Percentiles rank a stretch among this genome's conserved stretches.
phyloP scores from a whole-genome alignment of 148 eudicot species.

The Vaccinium corymbosum region DNA sequence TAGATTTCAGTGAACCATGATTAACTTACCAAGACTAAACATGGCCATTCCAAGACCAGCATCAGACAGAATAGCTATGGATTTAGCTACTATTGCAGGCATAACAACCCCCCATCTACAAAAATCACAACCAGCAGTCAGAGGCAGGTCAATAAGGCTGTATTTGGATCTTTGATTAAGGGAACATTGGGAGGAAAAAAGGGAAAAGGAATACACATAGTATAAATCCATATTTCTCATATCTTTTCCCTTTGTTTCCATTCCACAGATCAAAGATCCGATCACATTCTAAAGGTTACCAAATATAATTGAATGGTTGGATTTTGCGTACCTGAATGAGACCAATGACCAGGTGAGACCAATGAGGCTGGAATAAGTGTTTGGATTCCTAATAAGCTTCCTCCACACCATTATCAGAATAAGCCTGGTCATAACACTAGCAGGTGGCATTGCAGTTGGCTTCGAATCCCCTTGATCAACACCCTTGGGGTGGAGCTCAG shows the following conservation, averaged over 20 bases:
- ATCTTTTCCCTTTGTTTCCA: neutral
- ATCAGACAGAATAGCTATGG: conserved; percentile 86
- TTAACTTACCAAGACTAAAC: conserved; percentile 82
- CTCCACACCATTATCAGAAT: conserved; percentile 98
- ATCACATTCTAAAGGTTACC: neutral
- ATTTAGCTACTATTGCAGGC: conserved; percentile 83
- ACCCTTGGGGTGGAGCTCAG: conserved; percentile 71
- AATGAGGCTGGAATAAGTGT: conserved; percentile 88
- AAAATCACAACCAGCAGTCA: neutral
- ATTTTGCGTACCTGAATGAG: conserved; percentile 80
- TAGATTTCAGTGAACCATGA: neutral
- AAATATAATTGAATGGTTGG: neutral
- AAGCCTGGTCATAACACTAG: conserved; percentile 97
- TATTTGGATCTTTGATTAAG: neutral
- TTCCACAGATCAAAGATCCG: neutral
- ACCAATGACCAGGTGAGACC: conserved; percentile 91
- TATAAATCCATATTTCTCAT: neutral
- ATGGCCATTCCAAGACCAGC: conserved; percentile 98
- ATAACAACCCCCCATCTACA: conserved; percentile 75
- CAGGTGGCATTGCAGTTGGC: conserved; percentile 55
- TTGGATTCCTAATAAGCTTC: conserved; percentile 90
- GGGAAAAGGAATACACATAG: neutral
- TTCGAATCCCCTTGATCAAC: conserved; percentile 29
- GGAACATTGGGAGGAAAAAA: neutral
- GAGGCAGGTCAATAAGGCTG: neutral